Conservation (phyloP, 2,329 filamentous ascomycete species). For the Thelonectria rubi region DNA sequence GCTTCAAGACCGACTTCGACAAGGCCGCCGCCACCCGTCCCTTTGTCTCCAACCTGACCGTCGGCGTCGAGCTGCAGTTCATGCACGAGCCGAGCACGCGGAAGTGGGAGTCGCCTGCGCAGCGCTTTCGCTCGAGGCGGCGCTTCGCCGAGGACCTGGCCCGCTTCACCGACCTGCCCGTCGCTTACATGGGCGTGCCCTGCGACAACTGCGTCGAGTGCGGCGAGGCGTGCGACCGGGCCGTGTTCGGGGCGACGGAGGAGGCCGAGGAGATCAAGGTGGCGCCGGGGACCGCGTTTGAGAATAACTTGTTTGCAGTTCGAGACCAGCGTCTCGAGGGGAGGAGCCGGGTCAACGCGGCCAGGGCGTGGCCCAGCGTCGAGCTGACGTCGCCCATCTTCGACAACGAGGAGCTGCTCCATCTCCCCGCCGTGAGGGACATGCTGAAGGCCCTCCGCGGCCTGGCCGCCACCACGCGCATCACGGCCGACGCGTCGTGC, state of each 20-base stretch:
- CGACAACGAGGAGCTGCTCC: slow-evolving; percentile 27
- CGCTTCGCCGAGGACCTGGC: neutral
- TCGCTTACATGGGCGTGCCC: slow-evolving; percentile 22
- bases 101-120: neutral
- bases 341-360: neutral
- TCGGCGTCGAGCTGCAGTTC: slow-evolving; percentile 35
- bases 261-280: neutral
- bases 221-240: neutral
- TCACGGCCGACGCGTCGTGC: slow-evolving; percentile 32
- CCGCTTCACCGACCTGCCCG: neutral
- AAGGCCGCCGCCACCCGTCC: neutral
- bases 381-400: slow-evolving; percentile 38
- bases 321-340: slow-evolving; percentile 19
- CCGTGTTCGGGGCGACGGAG: neutral
- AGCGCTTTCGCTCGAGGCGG: neutral
- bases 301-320: slow-evolving; percentile 27
- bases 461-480: neutral
- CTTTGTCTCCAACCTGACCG: slow-evolving; percentile 22
- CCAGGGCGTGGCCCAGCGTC: slow-evolving; percentile 25
- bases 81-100: neutral
- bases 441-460: slow-evolving; percentile 25
- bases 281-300: neutral
- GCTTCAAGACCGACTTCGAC: neutral
- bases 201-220: accelerated
- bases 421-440: slow-evolving; percentile 17